Conservation (phyloP, 768 basidiomycete genomes). For the Trametes gibbosa region DNA sequence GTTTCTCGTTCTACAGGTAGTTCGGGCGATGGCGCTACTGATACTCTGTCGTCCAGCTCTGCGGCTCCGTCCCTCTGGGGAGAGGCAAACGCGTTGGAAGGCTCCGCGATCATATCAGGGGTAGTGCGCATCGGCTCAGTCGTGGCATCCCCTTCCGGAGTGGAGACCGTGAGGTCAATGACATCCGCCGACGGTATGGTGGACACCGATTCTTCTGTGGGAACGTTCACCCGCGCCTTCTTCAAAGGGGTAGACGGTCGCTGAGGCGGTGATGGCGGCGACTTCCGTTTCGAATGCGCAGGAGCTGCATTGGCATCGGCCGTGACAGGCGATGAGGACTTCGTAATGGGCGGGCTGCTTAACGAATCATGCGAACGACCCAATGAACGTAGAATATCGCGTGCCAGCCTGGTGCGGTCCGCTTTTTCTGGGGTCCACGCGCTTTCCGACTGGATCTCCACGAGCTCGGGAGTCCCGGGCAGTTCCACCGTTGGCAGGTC, state of each 20-base stretch:
- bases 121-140: background rate
- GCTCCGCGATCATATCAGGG: background rate
- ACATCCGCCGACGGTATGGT: constrained; percentile 1
- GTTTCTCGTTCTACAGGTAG: background rate
- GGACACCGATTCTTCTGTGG: background rate
- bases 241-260: constrained; percentile 2
- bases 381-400: constrained; percentile 54
- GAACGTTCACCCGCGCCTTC: background rate
- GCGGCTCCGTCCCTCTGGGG: background rate
- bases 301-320: background rate
- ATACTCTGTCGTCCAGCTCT: no score
- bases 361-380: constrained; percentile 26
- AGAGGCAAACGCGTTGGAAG: background rate
- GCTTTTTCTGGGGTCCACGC: constrained; percentile 39
- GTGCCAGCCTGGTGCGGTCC: constrained; percentile 51
- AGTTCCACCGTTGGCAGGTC: background rate
- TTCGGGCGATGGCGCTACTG: no score
- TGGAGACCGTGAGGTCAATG: background rate
- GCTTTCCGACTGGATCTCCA: background rate
- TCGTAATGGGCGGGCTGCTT: background rate
- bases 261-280: background rate
- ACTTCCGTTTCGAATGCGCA: constrained; percentile 1
- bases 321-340: background rate
- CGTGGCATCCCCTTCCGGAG: background rate
- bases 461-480: background rate